A percentile compares a stretch with the other conserved stretches of the same genome.
phyloP scores from a whole-genome alignment of 2,329 filamentous ascomycete species.

The Ascochyta clinopodiicola region DNA sequence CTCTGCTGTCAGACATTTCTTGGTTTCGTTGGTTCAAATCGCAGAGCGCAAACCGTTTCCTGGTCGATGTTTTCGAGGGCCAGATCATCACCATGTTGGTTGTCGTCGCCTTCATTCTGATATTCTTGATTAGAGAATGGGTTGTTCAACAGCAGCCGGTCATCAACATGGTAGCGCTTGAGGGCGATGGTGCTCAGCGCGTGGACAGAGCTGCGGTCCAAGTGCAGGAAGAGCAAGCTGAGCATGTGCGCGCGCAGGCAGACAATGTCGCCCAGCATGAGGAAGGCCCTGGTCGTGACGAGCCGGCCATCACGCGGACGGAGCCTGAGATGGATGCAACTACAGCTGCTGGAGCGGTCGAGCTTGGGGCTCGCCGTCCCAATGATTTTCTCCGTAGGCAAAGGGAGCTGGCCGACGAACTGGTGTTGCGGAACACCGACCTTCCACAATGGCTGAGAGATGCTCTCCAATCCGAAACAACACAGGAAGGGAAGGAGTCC shows the following conservation, averaged over 20 bases:
- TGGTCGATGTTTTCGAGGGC: conserved; percentile 87
- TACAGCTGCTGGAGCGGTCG: conserved; percentile 8
- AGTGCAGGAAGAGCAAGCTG: conserved; percentile 31
- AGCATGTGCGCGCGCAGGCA: conserved; percentile 12
- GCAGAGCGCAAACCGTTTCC: conserved; percentile 73
- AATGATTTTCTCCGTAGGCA: conserved; percentile 11
- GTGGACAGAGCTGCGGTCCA: conserved; percentile 33
- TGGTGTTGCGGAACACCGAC: conserved; percentile 16
- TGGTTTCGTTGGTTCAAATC: conserved; percentile 61
- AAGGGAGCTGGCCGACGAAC: conserved; percentile 1
- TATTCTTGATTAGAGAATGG: conserved; percentile 96
- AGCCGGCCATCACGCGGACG: not conserved
- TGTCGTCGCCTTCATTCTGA: conserved; percentile 92
- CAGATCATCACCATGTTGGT: conserved; percentile 92
- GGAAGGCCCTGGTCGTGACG: conserved; percentile 9
- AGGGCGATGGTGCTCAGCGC: conserved; percentile 34
- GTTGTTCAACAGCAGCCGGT: conserved; percentile 97
- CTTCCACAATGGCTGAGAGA: conserved; percentile 10
- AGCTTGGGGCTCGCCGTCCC: conserved; percentile 8
- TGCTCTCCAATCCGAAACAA: conserved; percentile 1
- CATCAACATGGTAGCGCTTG: conserved; percentile 71
- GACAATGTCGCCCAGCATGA: conserved; percentile 14
- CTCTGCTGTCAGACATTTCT: conserved; percentile 63
- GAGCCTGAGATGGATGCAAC: not conserved
- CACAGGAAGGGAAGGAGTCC: not conserved